Conservation (phyloP, 2,329 filamentous ascomycete species). For the Neonectria magnoliae region DNA sequence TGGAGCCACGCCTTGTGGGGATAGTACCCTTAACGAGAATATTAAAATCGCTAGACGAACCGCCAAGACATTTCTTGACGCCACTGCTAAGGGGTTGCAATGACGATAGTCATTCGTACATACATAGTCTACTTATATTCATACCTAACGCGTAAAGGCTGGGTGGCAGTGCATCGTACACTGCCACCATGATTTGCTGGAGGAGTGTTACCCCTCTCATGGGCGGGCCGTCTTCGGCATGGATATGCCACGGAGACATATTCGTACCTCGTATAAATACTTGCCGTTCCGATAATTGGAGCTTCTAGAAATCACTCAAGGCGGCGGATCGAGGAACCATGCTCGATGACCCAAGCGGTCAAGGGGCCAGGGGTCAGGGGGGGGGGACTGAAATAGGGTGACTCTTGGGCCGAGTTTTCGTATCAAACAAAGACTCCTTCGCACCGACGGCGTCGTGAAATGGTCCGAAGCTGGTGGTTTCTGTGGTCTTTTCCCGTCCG, state of each 20-base stretch:
- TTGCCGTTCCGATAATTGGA: neutral
- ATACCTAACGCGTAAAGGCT: neutral
- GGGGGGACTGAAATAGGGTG: neutral
- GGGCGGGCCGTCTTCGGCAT: neutral
- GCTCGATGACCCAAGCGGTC: neutral
- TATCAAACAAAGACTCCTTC: neutral
- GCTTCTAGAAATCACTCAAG: neutral
- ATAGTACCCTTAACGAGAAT: too few relatives aligned
- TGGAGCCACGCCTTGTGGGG: too few relatives aligned
- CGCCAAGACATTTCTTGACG: too few relatives aligned
- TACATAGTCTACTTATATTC: neutral
- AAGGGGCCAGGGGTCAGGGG: too few relatives aligned
- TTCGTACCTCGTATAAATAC: neutral
- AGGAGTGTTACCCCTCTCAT: neutral
- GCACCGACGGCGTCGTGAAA: neutral
- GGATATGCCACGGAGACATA: neutral
- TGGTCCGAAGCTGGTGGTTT: neutral
- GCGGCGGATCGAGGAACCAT: neutral
- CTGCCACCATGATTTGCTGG: neutral
- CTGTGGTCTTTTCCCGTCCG: conserved; percentile 15
- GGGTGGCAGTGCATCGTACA: neutral
- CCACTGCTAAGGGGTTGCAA: neutral
- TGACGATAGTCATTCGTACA: neutral
- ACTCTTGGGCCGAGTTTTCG: neutral
- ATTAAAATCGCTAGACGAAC: too few relatives aligned